Conservation (phyloP, 2,329 filamentous ascomycete species). For the Talaromyces sp. region DNA sequence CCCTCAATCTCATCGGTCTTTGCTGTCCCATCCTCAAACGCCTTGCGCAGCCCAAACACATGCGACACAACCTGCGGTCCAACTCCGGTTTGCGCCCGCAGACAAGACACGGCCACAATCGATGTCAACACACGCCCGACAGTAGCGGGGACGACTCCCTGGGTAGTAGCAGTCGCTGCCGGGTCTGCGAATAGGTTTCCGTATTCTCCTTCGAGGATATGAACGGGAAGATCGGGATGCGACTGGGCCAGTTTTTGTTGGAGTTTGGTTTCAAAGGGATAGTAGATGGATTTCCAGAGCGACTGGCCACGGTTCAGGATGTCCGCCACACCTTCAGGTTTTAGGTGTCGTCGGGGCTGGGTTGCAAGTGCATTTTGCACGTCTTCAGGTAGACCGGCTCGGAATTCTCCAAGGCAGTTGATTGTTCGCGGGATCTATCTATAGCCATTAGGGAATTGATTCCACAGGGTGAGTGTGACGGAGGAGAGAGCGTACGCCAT, state of each 20-base stretch:
- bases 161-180: conserved; percentile 31
- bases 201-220: conserved; percentile 73
- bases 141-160: conserved; percentile 38
- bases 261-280: conserved; percentile 68
- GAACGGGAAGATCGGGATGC: conserved; percentile 76
- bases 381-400: conserved; percentile 55
- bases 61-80: conserved; percentile 78
- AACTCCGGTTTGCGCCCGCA: conserved; percentile 75
- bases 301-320: conserved; percentile 56
- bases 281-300: conserved; percentile 75
- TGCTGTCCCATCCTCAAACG: conserved; percentile 62
- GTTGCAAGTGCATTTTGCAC: conserved; percentile 15
- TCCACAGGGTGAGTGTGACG: not conserved
- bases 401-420: conserved; percentile 73
- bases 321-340: conserved; percentile 49
- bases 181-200: conserved; percentile 69
- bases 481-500: conserved; percentile 21
- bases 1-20: conserved; percentile 45
- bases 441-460: not conserved
- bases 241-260: conserved; percentile 65
- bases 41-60: conserved; percentile 75
- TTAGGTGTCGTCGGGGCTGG: conserved; percentile 29
- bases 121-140: conserved; percentile 69
- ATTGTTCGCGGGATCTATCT: conserved; percentile 68
- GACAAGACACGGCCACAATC: conserved; percentile 67